Base-by-base conservation (phyloP, 345 rosid species). In the Eucalyptus viminalis region DNA sequence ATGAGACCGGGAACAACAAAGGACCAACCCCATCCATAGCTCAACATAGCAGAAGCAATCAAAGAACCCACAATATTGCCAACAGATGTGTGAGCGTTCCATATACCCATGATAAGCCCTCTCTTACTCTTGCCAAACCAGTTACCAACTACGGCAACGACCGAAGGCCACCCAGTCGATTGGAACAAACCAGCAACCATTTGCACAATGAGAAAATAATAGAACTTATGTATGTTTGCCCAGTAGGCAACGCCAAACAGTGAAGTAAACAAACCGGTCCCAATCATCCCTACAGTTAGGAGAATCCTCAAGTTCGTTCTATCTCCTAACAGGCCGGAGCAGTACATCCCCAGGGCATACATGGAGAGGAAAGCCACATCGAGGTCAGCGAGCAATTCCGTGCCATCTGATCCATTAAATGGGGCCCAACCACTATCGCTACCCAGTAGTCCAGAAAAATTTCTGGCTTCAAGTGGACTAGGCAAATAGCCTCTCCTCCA, bases 131-230 rank as follows among this genome's bases (percentile, higher is more conserved):
- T 98, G 83, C 98, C 98, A 69, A 95, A 98, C 99, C 99, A 98
- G 15, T 97, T 96, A 9, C 99, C 99, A 8, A 98, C 96, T 43
- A 96, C 97, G 9, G 99, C 97, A 62, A 98, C 99, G 7, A 98
- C 99, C 11, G 97, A 96, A 89, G 99, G 99, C 99, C 98, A 95
- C 16, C 99, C 99, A 25, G 97, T 96, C 29, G 99, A 98, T 90
- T 98, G 99, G 91, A 96, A 96, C 93, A 95, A 91, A 40, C 99
- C 99, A 0, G 99, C 98, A 88, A 95, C 25, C 93, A 95, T 95
- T 90, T 97, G 99, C 44, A 93, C 88, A 14, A 93, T 89, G 90
- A 98, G 89, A 91, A 91, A 98, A 87, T 96, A 98, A 92, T 93
- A 96, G 90, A 95, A 97, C 81, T 72, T 95, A 86, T 97, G 99